A percentile compares a stretch with the other conserved stretches of the same genome.
Evolutionary conservation across 495 filamentous ascomycete species (phyloP).

Genomic region (Hypoxylon fragiforme): DNA sequence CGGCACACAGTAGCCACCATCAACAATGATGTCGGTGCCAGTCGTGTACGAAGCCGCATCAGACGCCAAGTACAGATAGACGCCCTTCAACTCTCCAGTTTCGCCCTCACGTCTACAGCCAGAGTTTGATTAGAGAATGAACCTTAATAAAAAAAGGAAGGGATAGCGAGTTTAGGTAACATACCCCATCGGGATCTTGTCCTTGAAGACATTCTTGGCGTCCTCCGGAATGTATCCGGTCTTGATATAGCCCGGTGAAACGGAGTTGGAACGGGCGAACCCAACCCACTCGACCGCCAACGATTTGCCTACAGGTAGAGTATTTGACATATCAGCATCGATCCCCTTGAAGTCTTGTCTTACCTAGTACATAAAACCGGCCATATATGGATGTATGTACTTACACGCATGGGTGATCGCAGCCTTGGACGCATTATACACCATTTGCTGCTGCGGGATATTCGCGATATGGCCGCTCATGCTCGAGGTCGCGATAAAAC

Average conservation of each 20-base stretch:
- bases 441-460: constrained; percentile 80
- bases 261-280: constrained; percentile 79
- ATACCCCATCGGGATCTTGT: constrained; percentile 83
- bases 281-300: constrained; percentile 86
- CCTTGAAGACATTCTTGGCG: constrained; percentile 73
- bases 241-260: constrained; percentile 86
- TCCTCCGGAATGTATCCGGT: constrained; percentile 73
- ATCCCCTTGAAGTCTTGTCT: no score
- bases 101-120: constrained; percentile 64
- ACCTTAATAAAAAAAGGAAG: not conserved
- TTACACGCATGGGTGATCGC: constrained; percentile 82
- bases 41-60: constrained; percentile 87
- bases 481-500: constrained; percentile 77
- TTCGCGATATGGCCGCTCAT: constrained; percentile 89
- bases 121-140: no score
- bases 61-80: constrained; percentile 83
- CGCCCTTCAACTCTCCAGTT: constrained; percentile 80
- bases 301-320: constrained; percentile 58
- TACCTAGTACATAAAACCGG: no score
- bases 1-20: constrained; percentile 63
- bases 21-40: constrained; percentile 74
- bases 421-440: constrained; percentile 89
- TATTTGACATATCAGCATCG: no score
- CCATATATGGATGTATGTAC: no score
- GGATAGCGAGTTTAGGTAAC: constrained; percentile 19